Evolutionary conservation across 176 grass and related monocot species (phyloP), one percentile per base, ranked within the genome.

Genomic region (Poa annua): DNA sequence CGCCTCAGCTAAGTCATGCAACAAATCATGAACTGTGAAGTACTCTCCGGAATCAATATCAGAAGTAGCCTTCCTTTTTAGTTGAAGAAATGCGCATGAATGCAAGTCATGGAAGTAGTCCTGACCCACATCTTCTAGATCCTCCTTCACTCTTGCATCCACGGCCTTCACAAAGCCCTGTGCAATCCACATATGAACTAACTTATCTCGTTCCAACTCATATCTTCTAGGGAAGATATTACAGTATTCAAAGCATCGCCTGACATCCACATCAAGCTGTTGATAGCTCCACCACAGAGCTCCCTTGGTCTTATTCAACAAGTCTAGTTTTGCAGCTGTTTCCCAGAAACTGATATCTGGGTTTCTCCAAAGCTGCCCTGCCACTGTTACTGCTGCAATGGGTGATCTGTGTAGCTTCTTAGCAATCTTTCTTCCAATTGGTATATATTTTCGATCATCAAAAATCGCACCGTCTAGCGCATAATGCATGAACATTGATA

Each of bases 361-460:
- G 11, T 62, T 62, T 25, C 11, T 29, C 24, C 25, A 13, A 63
- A 63, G 60, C 60, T 32, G 60, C 1, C 11, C 60, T 13, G 22
- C 52, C 52, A 54, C 52, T 54, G 52, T 54, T 54, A 62, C 59
- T 62, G 59, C 59, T 62, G 59, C 57, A 61, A 61, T 61, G 4
- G 57, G 57, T 26, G 57, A 61, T 5, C 24, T 25, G 57, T 61
- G 57, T 61, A 61, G 57, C 57, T 26, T 61, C 25, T 61, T 12
- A 13, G 57, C 57, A 26, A 61, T 61, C 57, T 13, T 25, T 25
- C 57, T 61, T 12, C 57, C 57, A 26, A 61, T 25, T 13, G 21
- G 57, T 61, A 61, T 61, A 26, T 26, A 61, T 61, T 4, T 25
- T 61, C 10, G 9, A 26, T 61, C 57, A 61, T 26, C 57, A 61